Conservation (phyloP, 345 rosid genomes). For the Zanthoxylum bungeanum region DNA sequence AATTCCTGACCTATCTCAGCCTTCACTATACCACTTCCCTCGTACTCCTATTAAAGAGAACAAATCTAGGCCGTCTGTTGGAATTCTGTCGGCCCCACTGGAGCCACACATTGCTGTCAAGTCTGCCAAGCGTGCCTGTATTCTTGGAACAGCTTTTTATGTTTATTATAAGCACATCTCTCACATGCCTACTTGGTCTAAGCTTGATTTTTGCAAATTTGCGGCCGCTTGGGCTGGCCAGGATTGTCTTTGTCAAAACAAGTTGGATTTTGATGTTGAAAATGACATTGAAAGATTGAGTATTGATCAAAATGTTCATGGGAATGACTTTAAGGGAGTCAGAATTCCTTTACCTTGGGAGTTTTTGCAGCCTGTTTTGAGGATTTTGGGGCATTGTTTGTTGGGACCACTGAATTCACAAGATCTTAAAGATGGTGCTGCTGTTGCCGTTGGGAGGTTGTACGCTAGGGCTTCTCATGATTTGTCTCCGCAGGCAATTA, state of each 20-base stretch:
- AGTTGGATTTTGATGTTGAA: constrained; percentile 37
- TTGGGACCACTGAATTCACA: constrained; percentile 71
- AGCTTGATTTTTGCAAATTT: constrained; percentile 68
- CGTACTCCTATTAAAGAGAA: constrained; percentile 19
- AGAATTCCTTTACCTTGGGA: constrained; percentile 97
- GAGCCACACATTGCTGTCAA: constrained; percentile 79
- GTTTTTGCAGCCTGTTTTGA: constrained; percentile 69
- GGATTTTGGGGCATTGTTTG: constrained; percentile 84
- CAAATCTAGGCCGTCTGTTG: constrained; percentile 43
- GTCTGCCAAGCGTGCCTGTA: constrained; percentile 72
- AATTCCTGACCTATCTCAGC: constrained; percentile 83
- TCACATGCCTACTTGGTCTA: constrained; percentile 87
- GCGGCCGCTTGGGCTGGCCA: constrained; percentile 85
- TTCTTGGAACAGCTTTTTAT: constrained; percentile 66
- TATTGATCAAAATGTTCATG: constrained; percentile 34
- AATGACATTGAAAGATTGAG: constrained; percentile 34
- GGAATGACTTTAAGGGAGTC: constrained; percentile 38
- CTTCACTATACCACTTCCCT: constrained; percentile 86
- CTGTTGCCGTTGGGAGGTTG: constrained; percentile 68
- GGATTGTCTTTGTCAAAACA: constrained; percentile 61
- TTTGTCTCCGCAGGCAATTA: constrained; percentile 79
- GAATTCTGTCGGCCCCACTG: constrained; percentile 58
- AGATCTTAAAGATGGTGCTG: constrained; percentile 78
- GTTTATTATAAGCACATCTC: constrained; percentile 79
- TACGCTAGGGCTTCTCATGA: constrained; percentile 96